A percentile compares a stretch with the other conserved stretches of the same genome.
phyloP scores from a whole-genome alignment of 805 yeast species.

The Blastobotrys chiropterorum region DNA sequence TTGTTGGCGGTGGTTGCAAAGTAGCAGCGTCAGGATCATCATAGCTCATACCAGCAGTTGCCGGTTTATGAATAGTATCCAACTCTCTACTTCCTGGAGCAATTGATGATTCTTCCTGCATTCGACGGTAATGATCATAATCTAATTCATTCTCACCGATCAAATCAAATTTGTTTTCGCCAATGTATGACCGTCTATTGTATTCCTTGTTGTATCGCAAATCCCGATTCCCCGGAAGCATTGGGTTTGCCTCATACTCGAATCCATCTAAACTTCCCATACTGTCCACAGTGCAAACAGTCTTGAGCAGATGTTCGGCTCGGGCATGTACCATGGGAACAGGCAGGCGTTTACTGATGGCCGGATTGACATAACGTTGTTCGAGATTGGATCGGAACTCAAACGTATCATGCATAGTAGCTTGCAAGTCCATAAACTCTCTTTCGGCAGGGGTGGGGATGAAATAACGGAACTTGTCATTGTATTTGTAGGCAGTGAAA shows the following conservation, averaged over 20 bases:
- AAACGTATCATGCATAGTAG: conserved; percentile 3
- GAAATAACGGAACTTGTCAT: conserved; percentile 16
- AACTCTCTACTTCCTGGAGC: not conserved
- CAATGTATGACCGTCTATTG: conserved; percentile 1
- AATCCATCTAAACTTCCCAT: conserved; percentile 2
- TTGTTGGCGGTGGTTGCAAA: not conserved
- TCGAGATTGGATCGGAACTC: conserved; percentile 11
- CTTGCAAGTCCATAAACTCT: conserved; percentile 10
- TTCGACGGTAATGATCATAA: conserved; percentile 13
- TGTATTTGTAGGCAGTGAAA: conserved; percentile 5
- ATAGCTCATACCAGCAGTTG: not conserved
- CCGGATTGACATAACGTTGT: conserved; percentile 21
- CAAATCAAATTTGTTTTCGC: conserved; percentile 11
- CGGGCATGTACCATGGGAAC: conserved; percentile 22
- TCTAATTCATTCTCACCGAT: conserved; percentile 13
- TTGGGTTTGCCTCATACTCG: conserved; percentile 6
- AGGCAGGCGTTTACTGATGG: conserved; percentile 13
- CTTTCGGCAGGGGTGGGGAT: conserved; percentile 17
- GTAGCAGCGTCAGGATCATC: not conserved
- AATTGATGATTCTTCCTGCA: not conserved
- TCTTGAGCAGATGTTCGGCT: conserved; percentile 13
- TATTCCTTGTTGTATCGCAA: not conserved
- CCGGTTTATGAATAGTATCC: not conserved
- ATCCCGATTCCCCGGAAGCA: conserved; percentile 4
- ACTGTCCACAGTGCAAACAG: conserved; percentile 12